Evolutionary conservation across 148 eudicot genomes (phyloP).

Genomic region (Amaranthus palmeri): DNA sequence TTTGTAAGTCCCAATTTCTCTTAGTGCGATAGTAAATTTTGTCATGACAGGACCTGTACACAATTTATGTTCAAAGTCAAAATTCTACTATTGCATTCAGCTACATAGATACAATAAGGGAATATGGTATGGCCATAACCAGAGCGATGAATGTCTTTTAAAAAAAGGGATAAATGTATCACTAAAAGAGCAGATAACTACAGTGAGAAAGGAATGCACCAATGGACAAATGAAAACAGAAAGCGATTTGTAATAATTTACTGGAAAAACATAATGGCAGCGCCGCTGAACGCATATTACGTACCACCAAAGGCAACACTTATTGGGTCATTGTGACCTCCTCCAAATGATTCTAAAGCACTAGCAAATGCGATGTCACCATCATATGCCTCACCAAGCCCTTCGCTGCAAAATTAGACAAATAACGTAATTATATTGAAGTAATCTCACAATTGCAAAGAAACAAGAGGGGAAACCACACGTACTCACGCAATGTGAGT

Average conservation of each 20-base stretch:
- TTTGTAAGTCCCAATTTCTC: constrained; percentile 97
- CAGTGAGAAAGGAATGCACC: background rate
- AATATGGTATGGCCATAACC: background rate
- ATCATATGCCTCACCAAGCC: constrained; percentile 98
- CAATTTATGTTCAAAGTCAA: constrained; percentile 13
- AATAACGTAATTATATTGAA: background rate
- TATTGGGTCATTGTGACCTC: constrained; percentile 97
- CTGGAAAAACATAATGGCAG: background rate
- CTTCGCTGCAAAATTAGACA: constrained; percentile 57
- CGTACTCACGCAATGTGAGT: no score
- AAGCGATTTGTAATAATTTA: background rate
- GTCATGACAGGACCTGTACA: constrained; percentile 95
- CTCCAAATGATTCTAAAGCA: constrained; percentile 90
- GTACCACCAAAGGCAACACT: constrained; percentile 99
- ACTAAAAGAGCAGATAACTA: background rate
- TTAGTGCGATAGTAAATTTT: constrained; percentile 89
- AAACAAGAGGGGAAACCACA: no score
- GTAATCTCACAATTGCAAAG: background rate
- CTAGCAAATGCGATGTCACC: constrained; percentile 99
- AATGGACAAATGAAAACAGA: background rate
- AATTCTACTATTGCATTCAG: background rate
- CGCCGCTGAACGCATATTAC: background rate
- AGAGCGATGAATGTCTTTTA: background rate
- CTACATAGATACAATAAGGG: background rate
- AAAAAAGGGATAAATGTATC: background rate